Conservation (phyloP, 2,329 filamentous ascomycete genomes). For the Colletotrichum ledebouriae region DNA sequence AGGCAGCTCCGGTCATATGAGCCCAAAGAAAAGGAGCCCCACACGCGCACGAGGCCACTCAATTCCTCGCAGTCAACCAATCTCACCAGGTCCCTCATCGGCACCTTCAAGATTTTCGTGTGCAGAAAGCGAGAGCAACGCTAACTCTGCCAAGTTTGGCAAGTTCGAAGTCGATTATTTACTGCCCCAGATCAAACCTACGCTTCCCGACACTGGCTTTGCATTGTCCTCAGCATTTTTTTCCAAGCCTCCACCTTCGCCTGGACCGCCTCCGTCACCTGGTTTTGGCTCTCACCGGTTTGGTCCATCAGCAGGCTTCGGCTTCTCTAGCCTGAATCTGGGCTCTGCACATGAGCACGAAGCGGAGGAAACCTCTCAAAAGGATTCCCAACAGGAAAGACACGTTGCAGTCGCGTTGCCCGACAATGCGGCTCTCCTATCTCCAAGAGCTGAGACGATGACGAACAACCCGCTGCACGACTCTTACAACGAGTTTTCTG, state of each 20-base stretch:
- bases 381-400: constrained; percentile 51
- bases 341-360: constrained; percentile 46
- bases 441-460: constrained; percentile 79
- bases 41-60: constrained; percentile 66
- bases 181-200: constrained; percentile 54
- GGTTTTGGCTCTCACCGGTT: constrained; percentile 59
- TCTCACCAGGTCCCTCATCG: constrained; percentile 75
- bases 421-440: constrained; percentile 72
- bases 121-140: constrained; percentile 63
- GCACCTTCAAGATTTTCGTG: constrained; percentile 75
- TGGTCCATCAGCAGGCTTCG: constrained; percentile 55
- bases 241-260: constrained; percentile 58
- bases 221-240: constrained; percentile 48
- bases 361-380: constrained; percentile 43
- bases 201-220: constrained; percentile 48
- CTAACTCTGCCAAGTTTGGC: constrained; percentile 54
- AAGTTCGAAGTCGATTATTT: constrained; percentile 56
- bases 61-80: constrained; percentile 62
- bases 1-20: constrained; percentile 55
- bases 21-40: constrained; percentile 57
- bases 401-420: constrained; percentile 53
- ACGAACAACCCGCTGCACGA: constrained; percentile 75
- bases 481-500: constrained; percentile 56
- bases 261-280: constrained; percentile 62
- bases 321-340: constrained; percentile 56